A percentile compares a stretch with the other conserved stretches of the same genome.
Conservation (phyloP, 2,329 filamentous ascomycete species). For the Volutella citrinella region DNA sequence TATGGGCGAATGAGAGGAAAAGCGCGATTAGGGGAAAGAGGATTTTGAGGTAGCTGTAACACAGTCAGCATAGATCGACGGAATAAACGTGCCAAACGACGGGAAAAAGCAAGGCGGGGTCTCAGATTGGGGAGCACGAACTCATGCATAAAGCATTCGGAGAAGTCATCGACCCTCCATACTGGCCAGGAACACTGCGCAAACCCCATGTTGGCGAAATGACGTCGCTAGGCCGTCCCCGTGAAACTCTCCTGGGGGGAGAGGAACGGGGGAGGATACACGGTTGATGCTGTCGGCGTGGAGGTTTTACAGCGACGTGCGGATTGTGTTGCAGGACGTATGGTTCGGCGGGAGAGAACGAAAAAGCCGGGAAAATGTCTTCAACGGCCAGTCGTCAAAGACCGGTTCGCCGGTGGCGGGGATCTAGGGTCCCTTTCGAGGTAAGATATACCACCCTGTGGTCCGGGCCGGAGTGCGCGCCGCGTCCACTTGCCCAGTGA, state of each 20-base stretch:
- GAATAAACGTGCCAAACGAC: not conserved
- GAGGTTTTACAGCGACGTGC: no score
- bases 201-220: conserved; percentile 41
- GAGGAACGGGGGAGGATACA: conserved; percentile 10
- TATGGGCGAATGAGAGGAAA: conserved; percentile 64
- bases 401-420: no score
- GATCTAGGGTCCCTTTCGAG: no score
- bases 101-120: not conserved
- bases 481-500: no score
- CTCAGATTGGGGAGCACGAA: conserved; percentile 49
- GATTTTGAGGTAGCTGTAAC: conserved; percentile 51
- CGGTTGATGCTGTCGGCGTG: conserved; percentile 8
- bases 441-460: no score
- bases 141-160: conserved; percentile 64
- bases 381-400: conserved; percentile 11
- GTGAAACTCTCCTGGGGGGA: conserved; percentile 16
- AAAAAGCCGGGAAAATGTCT: no score
- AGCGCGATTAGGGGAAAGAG: conserved; percentile 74
- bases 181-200: conserved; percentile 55
- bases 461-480: no score
- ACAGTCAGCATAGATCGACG: conserved; percentile 9
- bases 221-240: conserved; percentile 7
- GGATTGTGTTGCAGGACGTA: no score
- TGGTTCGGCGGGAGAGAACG: no score
- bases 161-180: conserved; percentile 64